Base-by-base conservation (phyloP, 352 stramenopile genomes). In the Phytophthora boehmeriae region DNA sequence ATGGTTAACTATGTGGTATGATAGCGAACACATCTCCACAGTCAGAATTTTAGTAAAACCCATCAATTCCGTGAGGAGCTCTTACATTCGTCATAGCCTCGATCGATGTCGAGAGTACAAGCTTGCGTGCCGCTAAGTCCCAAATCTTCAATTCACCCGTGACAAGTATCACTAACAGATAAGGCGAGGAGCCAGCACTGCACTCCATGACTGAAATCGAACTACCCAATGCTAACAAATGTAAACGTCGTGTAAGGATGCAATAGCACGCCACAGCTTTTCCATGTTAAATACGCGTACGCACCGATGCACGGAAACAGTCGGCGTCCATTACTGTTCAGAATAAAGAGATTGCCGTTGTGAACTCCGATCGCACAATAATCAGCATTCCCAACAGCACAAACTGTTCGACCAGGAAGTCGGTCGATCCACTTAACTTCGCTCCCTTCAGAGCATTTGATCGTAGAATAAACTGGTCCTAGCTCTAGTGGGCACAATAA, bases 391-490 rank as follows among this genome's bases (percentile, higher is more conserved):
- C 85, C 88, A 6, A 75, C 74, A 23, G 73, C 76, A 38, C 66
- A 78, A 13, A 88, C 73, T 5, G 75, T 74, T 22, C 81, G 72
- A 1, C 85, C 88, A 58, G 83, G 72, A 35, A 96, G 66, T 2
- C 88, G 80, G 65, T 96, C 88, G 42, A 93, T 88, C 88, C 88
- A 96, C 52, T 88, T 89, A 36, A 83, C 56, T 20, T 74, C 72
- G 17, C 59, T 80, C 20, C 53, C 63, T 35, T 83, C 68, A 1
- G 68, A 78, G 62, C 83, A 95, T 64, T 85, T 76, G 41, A 95
- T 66, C 11, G 76, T 91, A 14, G 87, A 90, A 60, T 82, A 93
- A 34, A 91, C 73, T 13, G 80, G 78, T 2, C 80, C 80, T 54
- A 75, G 47, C 25, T 91, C 85, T 90, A 49, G 35, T 17, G 20